Evolutionary conservation across 2,329 filamentous ascomycete genomes (phyloP).

Genomic region (Colletotrichum cuscutae): DNA sequence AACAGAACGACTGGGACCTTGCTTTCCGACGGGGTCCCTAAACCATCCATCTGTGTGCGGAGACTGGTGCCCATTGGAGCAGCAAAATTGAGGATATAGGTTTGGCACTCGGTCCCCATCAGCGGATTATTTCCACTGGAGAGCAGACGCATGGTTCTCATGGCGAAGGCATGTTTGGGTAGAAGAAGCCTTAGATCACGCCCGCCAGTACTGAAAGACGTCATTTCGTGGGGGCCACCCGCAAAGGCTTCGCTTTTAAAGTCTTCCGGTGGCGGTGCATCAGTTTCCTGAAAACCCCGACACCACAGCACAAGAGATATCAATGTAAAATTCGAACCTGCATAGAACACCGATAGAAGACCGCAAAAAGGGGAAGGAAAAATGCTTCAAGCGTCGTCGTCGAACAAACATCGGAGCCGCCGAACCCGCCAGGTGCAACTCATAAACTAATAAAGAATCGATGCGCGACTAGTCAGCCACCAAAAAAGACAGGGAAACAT

Average conservation of each 20-base stretch:
- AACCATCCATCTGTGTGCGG: not conserved
- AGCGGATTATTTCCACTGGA: not conserved
- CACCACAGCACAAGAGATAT: not conserved
- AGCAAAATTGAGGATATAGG: not conserved
- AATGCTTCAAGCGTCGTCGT: not conserved
- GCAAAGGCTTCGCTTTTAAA: not conserved
- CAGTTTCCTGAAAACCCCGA: not conserved
- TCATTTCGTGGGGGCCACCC: not conserved
- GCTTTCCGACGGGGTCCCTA: not conserved
- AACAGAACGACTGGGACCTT: not conserved
- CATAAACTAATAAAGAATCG: conserved; percentile 24
- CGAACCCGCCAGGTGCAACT: conserved; percentile 3
- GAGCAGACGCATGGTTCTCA: not conserved
- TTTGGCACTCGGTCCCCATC: not conserved
- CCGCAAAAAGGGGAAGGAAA: not conserved
- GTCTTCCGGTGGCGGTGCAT: not conserved
- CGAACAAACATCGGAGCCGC: conserved; percentile 17
- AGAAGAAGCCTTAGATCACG: not conserved
- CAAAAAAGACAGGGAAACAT: not conserved
- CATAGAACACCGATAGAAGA: not conserved
- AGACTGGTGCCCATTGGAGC: not conserved
- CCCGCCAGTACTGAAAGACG: not conserved
- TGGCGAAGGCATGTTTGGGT: not conserved
- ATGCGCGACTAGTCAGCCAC: conserved; percentile 25
- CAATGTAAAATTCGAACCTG: not conserved